Evolutionary conservation across 2,329 filamentous ascomycete genomes (phyloP).

Genomic region (Nemania abortiva): DNA sequence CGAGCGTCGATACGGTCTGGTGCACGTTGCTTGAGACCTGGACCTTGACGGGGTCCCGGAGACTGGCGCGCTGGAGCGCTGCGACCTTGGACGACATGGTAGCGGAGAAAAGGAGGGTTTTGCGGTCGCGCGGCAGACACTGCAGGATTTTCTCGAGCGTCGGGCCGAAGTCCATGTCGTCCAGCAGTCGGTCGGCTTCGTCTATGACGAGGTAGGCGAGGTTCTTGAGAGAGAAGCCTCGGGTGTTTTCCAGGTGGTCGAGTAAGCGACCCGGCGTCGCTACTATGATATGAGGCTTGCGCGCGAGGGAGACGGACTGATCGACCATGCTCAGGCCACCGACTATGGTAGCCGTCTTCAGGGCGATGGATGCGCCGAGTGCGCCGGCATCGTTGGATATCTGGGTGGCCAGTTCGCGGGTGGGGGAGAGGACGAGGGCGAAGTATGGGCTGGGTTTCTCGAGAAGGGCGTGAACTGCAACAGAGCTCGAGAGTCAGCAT

Average conservation of each 20-base stretch:
- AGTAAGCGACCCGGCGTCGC: constrained; percentile 90
- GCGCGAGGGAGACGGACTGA: constrained; percentile 90
- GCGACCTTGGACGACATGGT: constrained; percentile 18
- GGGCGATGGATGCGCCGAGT: constrained; percentile 86
- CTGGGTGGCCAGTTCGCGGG: constrained; percentile 91
- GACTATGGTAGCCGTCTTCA: constrained; percentile 86
- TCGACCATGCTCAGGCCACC: constrained; percentile 79
- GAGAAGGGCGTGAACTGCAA: constrained; percentile 59
- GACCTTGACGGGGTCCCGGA: constrained; percentile 12
- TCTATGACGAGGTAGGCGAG: constrained; percentile 95
- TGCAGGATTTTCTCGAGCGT: constrained; percentile 94
- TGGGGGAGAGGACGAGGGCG: constrained; percentile 91
- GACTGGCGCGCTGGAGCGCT: constrained; percentile 12
- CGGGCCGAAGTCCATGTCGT: constrained; percentile 95
- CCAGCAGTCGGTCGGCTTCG: constrained; percentile 90
- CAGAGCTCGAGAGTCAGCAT: background rate
- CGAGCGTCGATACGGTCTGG: constrained; percentile 9
- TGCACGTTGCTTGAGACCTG: constrained; percentile 11
- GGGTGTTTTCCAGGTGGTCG: constrained; percentile 96
- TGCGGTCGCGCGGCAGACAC: constrained; percentile 40
- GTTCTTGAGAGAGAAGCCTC: constrained; percentile 86
- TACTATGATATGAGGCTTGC: constrained; percentile 90
- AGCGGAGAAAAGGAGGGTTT: constrained; percentile 6
- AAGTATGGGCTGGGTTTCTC: constrained; percentile 88
- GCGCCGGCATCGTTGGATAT: constrained; percentile 90